phyloP scores from a whole-genome alignment of 2,329 filamentous ascomycete genomes.

The Alternaria brassicicola region DNA sequence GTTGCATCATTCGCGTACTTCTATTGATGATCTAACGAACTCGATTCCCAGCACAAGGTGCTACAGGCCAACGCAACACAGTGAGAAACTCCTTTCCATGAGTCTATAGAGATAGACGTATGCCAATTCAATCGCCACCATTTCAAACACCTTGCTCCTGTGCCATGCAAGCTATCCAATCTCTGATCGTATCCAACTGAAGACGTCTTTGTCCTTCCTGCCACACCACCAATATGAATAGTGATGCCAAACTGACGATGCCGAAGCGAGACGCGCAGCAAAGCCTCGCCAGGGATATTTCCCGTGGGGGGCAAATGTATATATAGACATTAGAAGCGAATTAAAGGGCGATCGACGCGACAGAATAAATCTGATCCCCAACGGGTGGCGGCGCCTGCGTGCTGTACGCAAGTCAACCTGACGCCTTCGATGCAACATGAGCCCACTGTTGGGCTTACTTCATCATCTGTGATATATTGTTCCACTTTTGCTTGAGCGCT shows the following conservation, averaged over 20 bases:
- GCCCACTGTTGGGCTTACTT: slow-evolving; percentile 33
- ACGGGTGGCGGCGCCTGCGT: slow-evolving; percentile 27
- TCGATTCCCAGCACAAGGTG: slow-evolving; percentile 1
- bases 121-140: slow-evolving; percentile 7
- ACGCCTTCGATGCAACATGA: slow-evolving; percentile 24
- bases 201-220: slow-evolving; percentile 17
- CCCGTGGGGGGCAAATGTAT: slow-evolving; percentile 9
- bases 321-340: slow-evolving; percentile 45
- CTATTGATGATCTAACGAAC: neutral
- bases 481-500: slow-evolving; percentile 56
- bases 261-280: slow-evolving; percentile 13
- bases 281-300: neutral
- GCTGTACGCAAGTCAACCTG: slow-evolving; percentile 29
- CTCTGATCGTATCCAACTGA: slow-evolving; percentile 17
- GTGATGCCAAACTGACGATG: slow-evolving; percentile 14
- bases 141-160: slow-evolving; percentile 18
- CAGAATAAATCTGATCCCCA: slow-evolving; percentile 24
- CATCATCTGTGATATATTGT: slow-evolving; percentile 55
- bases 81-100: slow-evolving; percentile 3
- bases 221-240: slow-evolving; percentile 33
- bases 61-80: slow-evolving; percentile 15
- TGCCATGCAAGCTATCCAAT: slow-evolving; percentile 23
- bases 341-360: slow-evolving; percentile 33
- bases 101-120: slow-evolving; percentile 10
- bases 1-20: neutral